A percentile compares a stretch with the other conserved stretches of the same genome.
Evolutionary conservation across 768 basidiomycete species (phyloP).

Genomic region (Arthromyces matolae): DNA sequence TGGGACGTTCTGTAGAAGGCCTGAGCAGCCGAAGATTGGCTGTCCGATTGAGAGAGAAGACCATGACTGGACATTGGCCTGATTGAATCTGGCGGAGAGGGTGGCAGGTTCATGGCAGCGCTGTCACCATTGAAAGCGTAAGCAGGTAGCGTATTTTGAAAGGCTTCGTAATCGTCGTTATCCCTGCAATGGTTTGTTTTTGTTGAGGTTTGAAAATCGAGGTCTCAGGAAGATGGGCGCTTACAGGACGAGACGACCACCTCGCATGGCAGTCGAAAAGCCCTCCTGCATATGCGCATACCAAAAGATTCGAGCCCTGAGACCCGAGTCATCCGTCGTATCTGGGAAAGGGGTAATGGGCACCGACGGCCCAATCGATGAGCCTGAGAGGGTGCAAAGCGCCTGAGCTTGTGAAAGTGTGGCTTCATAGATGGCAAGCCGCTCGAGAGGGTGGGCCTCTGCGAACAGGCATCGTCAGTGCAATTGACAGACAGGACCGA

Average conservation of each 20-base stretch:
- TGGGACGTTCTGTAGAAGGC: conserved; percentile 53
- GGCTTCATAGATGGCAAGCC: conserved; percentile 71
- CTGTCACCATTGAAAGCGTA: conserved; percentile 27
- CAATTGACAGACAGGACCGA: neutral
- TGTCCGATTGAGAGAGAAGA: conserved; percentile 5
- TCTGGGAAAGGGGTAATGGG: conserved; percentile 36
- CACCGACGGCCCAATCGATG: conserved; percentile 25
- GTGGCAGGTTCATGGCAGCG: conserved; percentile 9
- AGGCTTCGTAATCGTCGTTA: conserved; percentile 71
- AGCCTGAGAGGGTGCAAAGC: conserved; percentile 57
- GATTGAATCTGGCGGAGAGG: conserved; percentile 14
- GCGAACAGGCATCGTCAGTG: conserved; percentile 9
- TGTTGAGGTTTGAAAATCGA: neutral
- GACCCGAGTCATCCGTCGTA: conserved; percentile 54
- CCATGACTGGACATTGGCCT: conserved; percentile 16
- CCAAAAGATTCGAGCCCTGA: conserved; percentile 84
- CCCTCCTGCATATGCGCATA: conserved; percentile 86
- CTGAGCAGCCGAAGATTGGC: conserved; percentile 25
- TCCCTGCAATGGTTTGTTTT: conserved; percentile 47
- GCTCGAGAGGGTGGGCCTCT: conserved; percentile 47
- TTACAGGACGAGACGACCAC: conserved; percentile 81
- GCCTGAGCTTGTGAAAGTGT: conserved; percentile 79
- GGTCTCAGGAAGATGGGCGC: conserved; percentile 21
- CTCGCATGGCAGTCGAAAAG: conserved; percentile 74
- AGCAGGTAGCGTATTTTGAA: conserved; percentile 60